A percentile compares a stretch with the other conserved stretches of the same genome.
phyloP scores from a whole-genome alignment of 371 early-diverging fungal genomes.

The Massospora cicadina region DNA sequence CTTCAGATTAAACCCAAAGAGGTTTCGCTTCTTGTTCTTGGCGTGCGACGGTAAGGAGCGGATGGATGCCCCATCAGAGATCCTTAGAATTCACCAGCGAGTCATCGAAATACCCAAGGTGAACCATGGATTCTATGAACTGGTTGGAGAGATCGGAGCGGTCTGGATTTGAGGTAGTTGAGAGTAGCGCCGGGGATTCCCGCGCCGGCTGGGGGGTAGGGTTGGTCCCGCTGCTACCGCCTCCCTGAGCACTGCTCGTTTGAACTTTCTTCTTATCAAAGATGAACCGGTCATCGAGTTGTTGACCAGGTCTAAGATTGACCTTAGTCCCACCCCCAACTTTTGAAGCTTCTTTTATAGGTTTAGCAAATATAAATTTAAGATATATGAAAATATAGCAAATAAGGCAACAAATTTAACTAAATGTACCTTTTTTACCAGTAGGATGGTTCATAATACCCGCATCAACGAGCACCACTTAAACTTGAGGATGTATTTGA shows the following conservation, averaged over 20 bases:
- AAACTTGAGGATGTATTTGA: no score
- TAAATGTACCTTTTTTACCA: neutral
- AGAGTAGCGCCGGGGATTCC: neutral
- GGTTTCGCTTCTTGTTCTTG: neutral
- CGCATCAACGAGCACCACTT: no score
- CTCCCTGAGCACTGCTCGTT: no score
- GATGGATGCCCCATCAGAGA: neutral
- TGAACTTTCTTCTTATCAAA: constrained; percentile 6
- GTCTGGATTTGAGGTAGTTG: neutral
- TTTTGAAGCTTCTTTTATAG: neutral
- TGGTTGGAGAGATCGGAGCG: neutral
- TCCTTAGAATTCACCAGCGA: neutral
- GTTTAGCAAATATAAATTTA: neutral
- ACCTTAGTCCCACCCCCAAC: neutral
- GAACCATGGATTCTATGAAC: constrained; percentile 1
- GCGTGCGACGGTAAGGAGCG: neutral
- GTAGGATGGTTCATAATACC: no score
- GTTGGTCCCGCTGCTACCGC: no score
- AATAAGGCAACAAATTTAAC: neutral
- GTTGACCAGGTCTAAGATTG: neutral
- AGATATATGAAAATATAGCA: neutral
- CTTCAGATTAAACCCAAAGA: constrained; percentile 4
- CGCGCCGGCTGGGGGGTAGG: neutral
- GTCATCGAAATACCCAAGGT: constrained; percentile 3
- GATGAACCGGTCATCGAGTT: constrained; percentile 2